Evolutionary conservation across 2,329 filamentous ascomycete species (phyloP), one percentile per base, ranked within the genome.

Genomic region (Talaromyces sp.): DNA sequence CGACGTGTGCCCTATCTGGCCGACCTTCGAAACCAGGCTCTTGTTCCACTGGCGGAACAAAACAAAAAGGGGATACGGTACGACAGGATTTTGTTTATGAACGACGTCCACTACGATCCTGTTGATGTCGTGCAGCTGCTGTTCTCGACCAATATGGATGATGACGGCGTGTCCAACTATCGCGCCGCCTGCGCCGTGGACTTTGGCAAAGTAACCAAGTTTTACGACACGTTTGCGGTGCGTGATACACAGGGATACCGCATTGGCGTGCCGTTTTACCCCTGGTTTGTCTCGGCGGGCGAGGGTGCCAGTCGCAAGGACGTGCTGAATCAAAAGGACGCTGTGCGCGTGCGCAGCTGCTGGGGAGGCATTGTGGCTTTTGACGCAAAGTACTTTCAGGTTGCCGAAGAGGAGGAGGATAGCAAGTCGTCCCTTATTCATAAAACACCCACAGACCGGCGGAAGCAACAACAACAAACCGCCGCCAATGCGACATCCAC

Each of bases 161-260:
- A 77, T 6, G 74, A 81, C 31, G 87, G 87, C 10, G 72, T 75
- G 27, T 69, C 83, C 0, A 76, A 80, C 55, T 92, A 92, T 68
- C 83, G 88, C 10, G 87, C 89, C 4, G 88, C 87, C 2, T 92
- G 90, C 69, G 88, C 88, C 1, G 81, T 90, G 18, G 90, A 93
- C 76, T 92, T 89, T 69, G 86, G 87, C 69, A 85, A 87, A 64
- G 85, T 88, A 0, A 86, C 90, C 75, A 87, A 89, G 65, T 91
- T 89, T 70, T 92, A 93, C 73, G 90, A 92, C 72, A 87, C 88
- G 0, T 92, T 89, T 73, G 90, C 89, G 1, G 88, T 87, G 33
- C 82, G 89, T 23, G 90, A 92, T 69, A 75, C 84, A 3, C 87
- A 91, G 67, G 89, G 89, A 0, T 88, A 84, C 69, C 82, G 83